Base-by-base conservation (phyloP, 108 stramenopile species). In the Bacterosira constricta region DNA sequence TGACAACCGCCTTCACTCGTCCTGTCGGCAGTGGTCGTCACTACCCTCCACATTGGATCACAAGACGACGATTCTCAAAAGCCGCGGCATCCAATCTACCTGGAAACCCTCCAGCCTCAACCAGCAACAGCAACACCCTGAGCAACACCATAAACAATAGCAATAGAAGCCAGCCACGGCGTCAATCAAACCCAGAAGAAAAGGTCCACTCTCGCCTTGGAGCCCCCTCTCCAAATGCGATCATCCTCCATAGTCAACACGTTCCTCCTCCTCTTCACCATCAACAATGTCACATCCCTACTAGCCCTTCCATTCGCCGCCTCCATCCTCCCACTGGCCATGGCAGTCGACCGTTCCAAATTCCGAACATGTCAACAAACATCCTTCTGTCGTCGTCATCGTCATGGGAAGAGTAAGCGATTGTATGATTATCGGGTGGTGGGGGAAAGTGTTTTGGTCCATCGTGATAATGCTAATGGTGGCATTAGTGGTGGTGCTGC, bases 301-400 rank as follows among this genome's bases (percentile, higher is more conserved):
- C 46, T 47, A 47, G 46, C 46, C 46, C 46, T 47, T 4, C 46
- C 31, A 4, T 52, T 52, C 51, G 51, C 46, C 51, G 50, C 26
- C 34, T 66, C 45, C 34, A 17, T 52, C 31, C 21, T 45, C 38
- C 39, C 62, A 11, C 31, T 79, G 34, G 66, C 58, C 30, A 70
- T 77, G 70, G 94, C 94, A 12, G 99, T 99, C 9, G 99, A 99
- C 80, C 86, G 91, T 69, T 85, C 84, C 61, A 99, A 99, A 83
- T 99, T 99, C 77, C 83, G 98, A 23, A 99, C 95, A 15, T 99
- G 99, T 69, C 58, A 83, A 12, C 92, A 98, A 75, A 98, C 98
- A 1, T 91, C 95, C 38, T 99, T 99, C 82, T 99, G 99, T 66
- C 88, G 94, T 46, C 87, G 96, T 29, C 95, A 97, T 73, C 92